These are phyloP conservation scores for Ogataea nonfermentans DNA, from an alignment of 805 yeast species.

Conservation along the genomic window DNA sequence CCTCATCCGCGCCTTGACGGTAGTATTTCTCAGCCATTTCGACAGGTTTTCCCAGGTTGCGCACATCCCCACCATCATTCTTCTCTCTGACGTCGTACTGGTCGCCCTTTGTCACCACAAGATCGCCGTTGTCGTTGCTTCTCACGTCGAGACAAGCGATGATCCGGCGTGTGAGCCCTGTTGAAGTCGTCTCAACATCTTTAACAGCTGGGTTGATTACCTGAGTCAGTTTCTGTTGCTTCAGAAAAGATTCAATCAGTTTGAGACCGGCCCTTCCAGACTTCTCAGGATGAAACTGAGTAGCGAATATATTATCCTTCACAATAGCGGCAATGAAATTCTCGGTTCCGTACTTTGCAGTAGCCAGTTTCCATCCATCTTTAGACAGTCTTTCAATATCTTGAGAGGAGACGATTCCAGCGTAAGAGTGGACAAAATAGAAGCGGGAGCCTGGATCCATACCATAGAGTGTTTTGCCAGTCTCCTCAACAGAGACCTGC, in stretches of 20 bases:
- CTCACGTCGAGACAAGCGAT: slow-evolving; percentile 98
- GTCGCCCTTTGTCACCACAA: slow-evolving; percentile 98
- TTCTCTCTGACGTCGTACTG: slow-evolving; percentile 96
- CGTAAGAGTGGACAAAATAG: slow-evolving; percentile 95
- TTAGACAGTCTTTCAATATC: slow-evolving; percentile 33
- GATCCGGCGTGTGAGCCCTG: slow-evolving; percentile 82
- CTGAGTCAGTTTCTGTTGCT: slow-evolving; percentile 37
- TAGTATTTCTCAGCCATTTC: slow-evolving; percentile 89
- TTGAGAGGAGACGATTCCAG: slow-evolving; percentile 56
- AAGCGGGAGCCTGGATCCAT: slow-evolving; percentile 68
- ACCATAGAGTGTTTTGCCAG: slow-evolving; percentile 48
- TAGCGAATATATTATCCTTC: slow-evolving; percentile 81
- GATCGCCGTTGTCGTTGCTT: slow-evolving; percentile 88
- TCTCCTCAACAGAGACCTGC: slow-evolving; percentile 19
- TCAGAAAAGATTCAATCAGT: slow-evolving; percentile 70
- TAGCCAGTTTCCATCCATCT: slow-evolving; percentile 66
- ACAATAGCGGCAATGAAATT: slow-evolving; percentile 78
- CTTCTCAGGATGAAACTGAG: slow-evolving; percentile 99
- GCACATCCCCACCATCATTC: slow-evolving; percentile 55
- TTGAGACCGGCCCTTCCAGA: slow-evolving; percentile 88
- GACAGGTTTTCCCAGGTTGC: slow-evolving; percentile 96
- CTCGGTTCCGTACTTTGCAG: slow-evolving; percentile 74
- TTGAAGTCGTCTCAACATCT: slow-evolving; percentile 27
- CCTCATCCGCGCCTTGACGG: slow-evolving; percentile 95
- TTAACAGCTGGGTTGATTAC: slow-evolving; percentile 8